Evolutionary conservation across 768 basidiomycete genomes (phyloP), one percentile per base, ranked within the genome.

Genomic region (Melanogaster broomeanus): DNA sequence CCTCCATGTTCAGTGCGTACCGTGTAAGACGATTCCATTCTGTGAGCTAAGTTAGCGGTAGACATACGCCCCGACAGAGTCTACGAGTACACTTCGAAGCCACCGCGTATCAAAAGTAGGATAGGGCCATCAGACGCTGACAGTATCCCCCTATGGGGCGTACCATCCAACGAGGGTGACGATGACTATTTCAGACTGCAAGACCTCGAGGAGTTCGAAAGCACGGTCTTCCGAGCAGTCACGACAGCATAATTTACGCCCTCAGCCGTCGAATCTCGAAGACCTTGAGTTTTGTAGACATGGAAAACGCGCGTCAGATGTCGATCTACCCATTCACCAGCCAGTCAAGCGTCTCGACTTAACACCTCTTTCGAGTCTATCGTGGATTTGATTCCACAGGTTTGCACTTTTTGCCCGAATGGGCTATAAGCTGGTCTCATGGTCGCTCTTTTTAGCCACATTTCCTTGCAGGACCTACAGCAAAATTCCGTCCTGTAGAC

Each of bases 131-230:
- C 35, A 31, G 44, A 35, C 15, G 21, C 51, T 28, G 45, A 39
- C 25, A 43, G 34, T 56, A 49, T 62, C 30, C 46, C 66, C 31
- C 73, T 75, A 42, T 82, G 81, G 81, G 75, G 72, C 10, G 60
- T 61, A 19, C 58, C 56, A 8, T 55, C 62, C 7, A 41, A 63
- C 21, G 51, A 53, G 12, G 61, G 64, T 22, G 68, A 67, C n/a
- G 53, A 67, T 13, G 78, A 80, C 40, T 27, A 72, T 27, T 73
- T 72, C 44, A 55, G 52, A 27, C 42, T 79, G 15, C 53, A 61
- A 19, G 72, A 73, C 18, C 65, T 83, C 50, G 73, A 76, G 40
- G 77, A 78, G 15, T 83, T 81, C 47, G 43, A 66, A 38, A 68
- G 60, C 22, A 72, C 74, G 18, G 63, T 74, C 49, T 61, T 76